Conservation (phyloP, 169 alveolate species). For the Sarcocystis neurona region DNA sequence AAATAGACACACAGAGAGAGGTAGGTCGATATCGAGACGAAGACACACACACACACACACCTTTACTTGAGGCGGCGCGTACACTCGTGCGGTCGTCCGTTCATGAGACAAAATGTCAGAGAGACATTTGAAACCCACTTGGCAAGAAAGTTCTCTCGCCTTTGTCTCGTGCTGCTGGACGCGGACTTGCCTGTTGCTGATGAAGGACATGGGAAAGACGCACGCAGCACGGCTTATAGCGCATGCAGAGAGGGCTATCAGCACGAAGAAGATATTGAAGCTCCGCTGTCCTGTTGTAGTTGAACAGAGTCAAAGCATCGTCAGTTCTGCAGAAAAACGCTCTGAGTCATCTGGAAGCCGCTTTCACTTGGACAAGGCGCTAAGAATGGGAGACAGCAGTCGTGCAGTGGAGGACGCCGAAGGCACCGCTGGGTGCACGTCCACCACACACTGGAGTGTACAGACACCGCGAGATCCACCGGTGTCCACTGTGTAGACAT, state of each 20-base stretch:
- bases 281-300: neutral
- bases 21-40: neutral
- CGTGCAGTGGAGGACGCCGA: too few species aligned
- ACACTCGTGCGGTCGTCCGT: neutral
- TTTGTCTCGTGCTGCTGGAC: neutral
- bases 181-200: constrained; percentile 17
- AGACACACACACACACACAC: neutral
- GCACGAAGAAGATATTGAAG: constrained; percentile 10
- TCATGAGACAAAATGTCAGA: too few species aligned
- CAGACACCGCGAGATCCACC: too few species aligned
- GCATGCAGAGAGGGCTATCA: neutral
- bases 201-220: constrained; percentile 28
- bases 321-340: neutral
- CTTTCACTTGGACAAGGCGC: too few species aligned
- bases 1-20: neutral
- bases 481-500: too few species aligned
- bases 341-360: too few species aligned
- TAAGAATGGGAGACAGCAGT: too few species aligned
- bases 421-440: too few species aligned
- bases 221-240: constrained; percentile 33
- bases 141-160: neutral
- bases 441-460: too few species aligned
- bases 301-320: neutral
- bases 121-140: neutral
- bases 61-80: neutral